Percentiles rank a stretch among this genome's conserved stretches.
Conservation (phyloP, 768 basidiomycete species). For the Boletus vermiculosoides region DNA sequence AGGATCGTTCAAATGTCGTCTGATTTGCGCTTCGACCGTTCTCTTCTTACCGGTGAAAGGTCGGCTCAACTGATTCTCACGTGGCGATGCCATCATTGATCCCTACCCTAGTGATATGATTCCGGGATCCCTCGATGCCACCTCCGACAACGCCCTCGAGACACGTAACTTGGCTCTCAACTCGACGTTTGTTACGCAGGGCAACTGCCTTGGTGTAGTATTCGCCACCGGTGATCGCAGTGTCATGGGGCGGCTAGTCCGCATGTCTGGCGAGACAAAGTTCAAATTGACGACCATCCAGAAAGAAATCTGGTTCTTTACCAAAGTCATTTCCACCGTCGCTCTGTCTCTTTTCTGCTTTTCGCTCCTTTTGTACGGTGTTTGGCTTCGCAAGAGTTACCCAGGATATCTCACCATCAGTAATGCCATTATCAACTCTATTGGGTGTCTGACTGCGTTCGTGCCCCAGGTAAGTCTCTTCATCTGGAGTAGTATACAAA, state of each 20-base stretch:
- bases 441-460: conserved; percentile 41
- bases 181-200: conserved; percentile 43
- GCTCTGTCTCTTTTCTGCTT: conserved; percentile 41
- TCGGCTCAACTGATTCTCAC: conserved; percentile 9
- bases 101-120: conserved; percentile 37
- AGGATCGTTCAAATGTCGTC: conserved; percentile 51
- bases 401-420: conserved; percentile 37
- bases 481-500: neutral
- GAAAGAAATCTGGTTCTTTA: conserved; percentile 49
- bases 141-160: conserved; percentile 49
- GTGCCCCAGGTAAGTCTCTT: conserved; percentile 36
- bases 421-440: conserved; percentile 37
- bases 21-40: conserved; percentile 52
- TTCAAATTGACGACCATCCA: conserved; percentile 49
- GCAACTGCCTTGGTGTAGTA: conserved; percentile 41
- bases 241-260: conserved; percentile 54
- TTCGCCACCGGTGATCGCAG: conserved; percentile 45
- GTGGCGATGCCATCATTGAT: neutral
- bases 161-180: conserved; percentile 49
- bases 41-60: conserved; percentile 53
- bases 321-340: conserved; percentile 47
- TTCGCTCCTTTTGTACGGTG: conserved; percentile 41
- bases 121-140: conserved; percentile 44
- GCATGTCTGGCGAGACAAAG: conserved; percentile 48
- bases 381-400: conserved; percentile 39